These are phyloP conservation scores for Mycena alexandri DNA, from an alignment of 768 basidiomycete genomes.

Conservation along the genomic window DNA sequence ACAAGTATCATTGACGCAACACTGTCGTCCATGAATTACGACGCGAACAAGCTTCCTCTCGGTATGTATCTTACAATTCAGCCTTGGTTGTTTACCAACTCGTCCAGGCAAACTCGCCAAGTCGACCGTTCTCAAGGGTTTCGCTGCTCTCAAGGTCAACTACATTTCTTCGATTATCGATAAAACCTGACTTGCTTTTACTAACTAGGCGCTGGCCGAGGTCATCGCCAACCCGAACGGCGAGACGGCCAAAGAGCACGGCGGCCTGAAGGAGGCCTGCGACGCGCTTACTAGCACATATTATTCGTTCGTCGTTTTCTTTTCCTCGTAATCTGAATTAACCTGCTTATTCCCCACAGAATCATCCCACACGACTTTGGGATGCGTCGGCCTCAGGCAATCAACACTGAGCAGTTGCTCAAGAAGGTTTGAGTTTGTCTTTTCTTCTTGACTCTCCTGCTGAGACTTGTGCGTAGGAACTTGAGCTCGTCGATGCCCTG, in stretches of 20 bases:
- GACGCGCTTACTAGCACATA: slow-evolving; percentile 63
- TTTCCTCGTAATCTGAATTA: neutral
- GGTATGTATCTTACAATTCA: slow-evolving; percentile 46
- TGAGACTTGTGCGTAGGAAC: slow-evolving; percentile 53
- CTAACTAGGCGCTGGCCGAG: slow-evolving; percentile 61
- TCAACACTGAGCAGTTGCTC: slow-evolving; percentile 52
- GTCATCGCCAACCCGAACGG: slow-evolving; percentile 62
- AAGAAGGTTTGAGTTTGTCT: slow-evolving; percentile 51
- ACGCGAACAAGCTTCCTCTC: slow-evolving; percentile 73
- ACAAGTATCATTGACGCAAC: slow-evolving; percentile 64
- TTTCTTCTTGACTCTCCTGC: neutral
- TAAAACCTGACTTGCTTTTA: slow-evolving; percentile 23
- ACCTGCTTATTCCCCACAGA: slow-evolving; percentile 42
- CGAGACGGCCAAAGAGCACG: slow-evolving; percentile 51
- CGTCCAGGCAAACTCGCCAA: slow-evolving; percentile 71
- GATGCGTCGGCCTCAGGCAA: slow-evolving; percentile 58
- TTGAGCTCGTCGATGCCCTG: slow-evolving; percentile 73
- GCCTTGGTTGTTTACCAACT: neutral
- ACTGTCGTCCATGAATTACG: slow-evolving; percentile 74
- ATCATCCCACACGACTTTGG: slow-evolving; percentile 77
- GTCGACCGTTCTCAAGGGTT: slow-evolving; percentile 69
- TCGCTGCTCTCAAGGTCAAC: slow-evolving; percentile 66
- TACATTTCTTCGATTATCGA: neutral
- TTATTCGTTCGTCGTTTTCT: slow-evolving; percentile 61
- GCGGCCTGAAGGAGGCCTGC: slow-evolving; percentile 55